phyloP scores from a whole-genome alignment of 495 filamentous ascomycete species.

The Podospora comata region DNA sequence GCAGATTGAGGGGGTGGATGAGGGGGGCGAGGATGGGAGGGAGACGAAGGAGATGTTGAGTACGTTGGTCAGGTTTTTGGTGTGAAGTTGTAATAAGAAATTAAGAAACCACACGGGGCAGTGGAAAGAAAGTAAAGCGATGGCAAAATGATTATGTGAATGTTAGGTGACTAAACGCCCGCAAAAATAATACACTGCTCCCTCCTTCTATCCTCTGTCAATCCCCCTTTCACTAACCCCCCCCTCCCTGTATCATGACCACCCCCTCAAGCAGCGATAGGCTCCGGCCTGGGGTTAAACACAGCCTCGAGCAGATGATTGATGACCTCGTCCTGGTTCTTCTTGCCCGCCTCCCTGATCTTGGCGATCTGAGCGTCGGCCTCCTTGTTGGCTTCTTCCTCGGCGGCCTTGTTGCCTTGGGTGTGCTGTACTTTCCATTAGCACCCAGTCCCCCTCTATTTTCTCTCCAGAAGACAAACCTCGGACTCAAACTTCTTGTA shows the following conservation, averaged over 20 bases:
- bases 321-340: slow-evolving; percentile 74
- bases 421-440: slow-evolving; percentile 59
- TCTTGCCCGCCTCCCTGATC: slow-evolving; percentile 75
- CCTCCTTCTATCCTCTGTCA: neutral
- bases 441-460: neutral
- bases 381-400: slow-evolving; percentile 80
- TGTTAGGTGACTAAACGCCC: neutral
- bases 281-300: slow-evolving; percentile 39
- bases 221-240: neutral
- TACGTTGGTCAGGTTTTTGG: slow-evolving; percentile 61
- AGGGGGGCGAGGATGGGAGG: slow-evolving; percentile 53
- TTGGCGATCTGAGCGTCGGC: slow-evolving; percentile 75
- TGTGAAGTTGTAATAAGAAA: slow-evolving; percentile 27
- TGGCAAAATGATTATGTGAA: neutral
- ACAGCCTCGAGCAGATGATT: slow-evolving; percentile 76
- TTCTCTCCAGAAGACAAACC: slow-evolving; percentile 47
- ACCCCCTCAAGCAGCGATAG: neutral
- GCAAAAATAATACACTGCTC: neutral
- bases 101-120: neutral
- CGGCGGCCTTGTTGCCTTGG: slow-evolving; percentile 80
- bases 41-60: slow-evolving; percentile 68
- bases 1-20: slow-evolving; percentile 62
- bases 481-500: slow-evolving; percentile 93
- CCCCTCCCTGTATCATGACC: too few species aligned
- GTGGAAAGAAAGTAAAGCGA: slow-evolving; percentile 13